Percentiles rank a stretch among this genome's conserved stretches.
Evolutionary conservation across 495 filamentous ascomycete genomes (phyloP).

Genomic region (Aspergillus asperescens): DNA sequence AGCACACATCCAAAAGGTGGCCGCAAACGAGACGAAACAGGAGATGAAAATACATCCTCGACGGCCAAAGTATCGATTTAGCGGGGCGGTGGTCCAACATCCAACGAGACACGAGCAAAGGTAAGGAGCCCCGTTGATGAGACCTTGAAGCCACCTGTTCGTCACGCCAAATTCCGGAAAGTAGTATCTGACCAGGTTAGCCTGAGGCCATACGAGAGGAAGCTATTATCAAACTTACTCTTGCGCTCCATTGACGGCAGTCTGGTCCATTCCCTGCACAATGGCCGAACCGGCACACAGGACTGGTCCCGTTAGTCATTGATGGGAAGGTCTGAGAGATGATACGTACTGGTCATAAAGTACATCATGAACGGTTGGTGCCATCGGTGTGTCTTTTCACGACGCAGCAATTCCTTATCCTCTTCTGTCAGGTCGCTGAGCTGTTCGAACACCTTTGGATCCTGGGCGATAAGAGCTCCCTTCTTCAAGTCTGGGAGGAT

Average conservation of each 20-base stretch:
- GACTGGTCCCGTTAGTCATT: slow-evolving; percentile 13
- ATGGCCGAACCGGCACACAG: slow-evolving; percentile 45
- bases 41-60: slow-evolving; percentile 55
- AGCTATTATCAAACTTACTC: slow-evolving; percentile 44
- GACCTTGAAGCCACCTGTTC: slow-evolving; percentile 40
- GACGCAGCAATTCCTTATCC: slow-evolving; percentile 49
- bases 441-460: slow-evolving; percentile 38
- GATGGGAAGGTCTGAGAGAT: not conserved
- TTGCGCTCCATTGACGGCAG: slow-evolving; percentile 67
- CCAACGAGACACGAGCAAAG: slow-evolving; percentile 41
- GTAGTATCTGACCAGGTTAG: slow-evolving; percentile 14
- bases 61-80: slow-evolving; percentile 52
- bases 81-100: slow-evolving; percentile 51
- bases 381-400: slow-evolving; percentile 51
- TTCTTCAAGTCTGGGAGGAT: slow-evolving; percentile 56
- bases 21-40: slow-evolving; percentile 41
- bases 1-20: slow-evolving; percentile 46
- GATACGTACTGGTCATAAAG: slow-evolving; percentile 43
- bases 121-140: slow-evolving; percentile 46
- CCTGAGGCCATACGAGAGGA: not conserved
- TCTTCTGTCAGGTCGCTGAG: slow-evolving; percentile 39
- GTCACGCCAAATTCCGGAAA: slow-evolving; percentile 17
- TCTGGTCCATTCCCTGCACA: slow-evolving; percentile 67
- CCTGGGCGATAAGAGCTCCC: slow-evolving; percentile 60
- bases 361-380: slow-evolving; percentile 51